Conservation (phyloP, 2,329 filamentous ascomycete species). For the Colletotrichum magnum region DNA sequence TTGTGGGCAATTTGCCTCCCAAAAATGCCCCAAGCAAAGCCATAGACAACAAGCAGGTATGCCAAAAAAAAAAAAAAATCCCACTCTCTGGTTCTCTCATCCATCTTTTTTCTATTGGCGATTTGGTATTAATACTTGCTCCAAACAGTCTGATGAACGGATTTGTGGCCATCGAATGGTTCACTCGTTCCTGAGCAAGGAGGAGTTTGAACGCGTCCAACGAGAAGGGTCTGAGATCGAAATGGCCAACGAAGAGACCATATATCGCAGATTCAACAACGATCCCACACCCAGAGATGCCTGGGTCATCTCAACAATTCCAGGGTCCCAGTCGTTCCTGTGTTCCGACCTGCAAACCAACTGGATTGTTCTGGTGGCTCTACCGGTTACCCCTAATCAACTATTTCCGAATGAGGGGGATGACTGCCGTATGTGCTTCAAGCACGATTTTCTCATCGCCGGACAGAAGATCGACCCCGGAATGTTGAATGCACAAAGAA, state of each 20-base stretch:
- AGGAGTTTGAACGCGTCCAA: constrained; percentile 32
- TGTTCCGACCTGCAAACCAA: constrained; percentile 29
- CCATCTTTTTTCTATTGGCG: neutral
- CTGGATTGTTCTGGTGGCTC: constrained; percentile 30
- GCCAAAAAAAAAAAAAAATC: neutral
- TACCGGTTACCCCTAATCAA: neutral
- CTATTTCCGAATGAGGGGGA: constrained; percentile 29
- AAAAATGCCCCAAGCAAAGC: no score
- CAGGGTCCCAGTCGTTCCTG: constrained; percentile 17
- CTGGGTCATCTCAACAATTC: constrained; percentile 25
- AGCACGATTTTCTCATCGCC: constrained; percentile 6
- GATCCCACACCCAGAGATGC: constrained; percentile 8
- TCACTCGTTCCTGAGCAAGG: constrained; percentile 22
- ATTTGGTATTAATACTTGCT: neutral
- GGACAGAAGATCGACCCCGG: constrained; percentile 18
- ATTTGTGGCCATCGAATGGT: constrained; percentile 28
- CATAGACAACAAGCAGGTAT: no score
- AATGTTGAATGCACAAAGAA: constrained; percentile 18
- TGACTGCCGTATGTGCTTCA: constrained; percentile 15
- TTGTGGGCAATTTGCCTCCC: neutral
- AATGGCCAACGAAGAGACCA: constrained; percentile 22
- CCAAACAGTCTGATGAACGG: constrained; percentile 6
- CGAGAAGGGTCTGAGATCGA: constrained; percentile 28
- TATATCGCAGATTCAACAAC: constrained; percentile 16
- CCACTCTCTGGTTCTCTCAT: neutral